Evolutionary conservation across 1,139 yeast species (phyloP), one percentile per base, ranked within the genome.

Genomic region (Yamadazyma oceani): DNA sequence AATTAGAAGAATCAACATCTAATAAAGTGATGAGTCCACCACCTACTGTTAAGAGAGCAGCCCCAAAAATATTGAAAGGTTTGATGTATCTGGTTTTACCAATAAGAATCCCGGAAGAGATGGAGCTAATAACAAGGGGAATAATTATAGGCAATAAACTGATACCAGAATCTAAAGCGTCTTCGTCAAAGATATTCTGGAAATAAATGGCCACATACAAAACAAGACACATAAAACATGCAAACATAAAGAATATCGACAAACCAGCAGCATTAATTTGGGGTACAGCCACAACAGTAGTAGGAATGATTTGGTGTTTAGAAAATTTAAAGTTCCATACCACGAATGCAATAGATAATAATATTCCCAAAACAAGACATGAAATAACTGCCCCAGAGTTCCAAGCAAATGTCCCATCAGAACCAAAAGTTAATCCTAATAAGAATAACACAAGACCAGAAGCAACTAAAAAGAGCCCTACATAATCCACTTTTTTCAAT

Each of bases 391-490:
- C 55, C 0, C 75, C 55, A 22, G 80, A 73, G 43, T 69, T 50
- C 84, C 84, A 79, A 0, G 59, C 49, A 47, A 62, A 78, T 9
- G 73, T 60, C 2, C 68, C 58, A 30, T 80, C 79, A 5, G 48
- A 42, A 5, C 80, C 80, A 53, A 58, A 57, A 2, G 62, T 55
- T 11, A 59, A 44, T 6, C 60, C 76, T 60, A 44, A 75, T 46
- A 33, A 78, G 69, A 44, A 76, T 55, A 59, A 40, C 66, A 60
- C 39, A 32, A 73, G 55, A 0, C 76, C 75, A 1, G 69, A 63
- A 3, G 75, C 60, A 30, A 78, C 59, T 16, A 74, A 57, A 29
- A 74, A 42, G 12, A 74, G 63, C 0, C 85, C 85, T 11, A 61
- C 41, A 44, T 67, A 76, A 52, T 79, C 85, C 33, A 78, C 67